Base-by-base conservation (phyloP, 2,329 filamentous ascomycete species). In the Penicillium sp. region DNA sequence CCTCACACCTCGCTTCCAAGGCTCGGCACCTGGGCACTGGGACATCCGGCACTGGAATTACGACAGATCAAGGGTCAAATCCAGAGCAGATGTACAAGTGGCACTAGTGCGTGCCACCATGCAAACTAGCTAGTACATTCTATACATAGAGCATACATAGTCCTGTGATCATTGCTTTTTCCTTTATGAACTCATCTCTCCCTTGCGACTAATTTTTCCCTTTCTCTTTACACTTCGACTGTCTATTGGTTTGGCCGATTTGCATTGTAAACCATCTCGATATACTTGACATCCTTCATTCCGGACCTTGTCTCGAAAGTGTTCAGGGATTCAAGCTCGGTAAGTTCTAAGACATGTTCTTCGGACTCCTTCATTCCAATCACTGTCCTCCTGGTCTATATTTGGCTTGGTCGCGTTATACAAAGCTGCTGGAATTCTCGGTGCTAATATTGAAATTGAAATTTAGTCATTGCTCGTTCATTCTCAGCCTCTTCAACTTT, bases 281-380 rank as follows among this genome's bases (percentile, higher is more conserved):
- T 36, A 36, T 14, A 36, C 34, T n/a, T 34, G 31, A 34, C 13
- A 36, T 36, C 34, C 34, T 10, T 45, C 45, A 50, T 50, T 54
- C 49, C 39, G 31, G 18, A 4, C 9, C 31, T 40, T 46, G 7
- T 54, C 42, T 46, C n/a, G 53, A 54, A 48, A 21, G 32, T 43
- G 27, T 31, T 32, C 36, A 57, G 40, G 39, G 31, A 31, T 54
- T 38, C 10, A 38, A 32, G 7, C 38, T 36, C 22, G 2, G 60
- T 62, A 53, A 32, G 59, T 59, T 48, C 48, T 21, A 46, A 50
- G 39, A 42, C 53, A 53, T 47, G 43, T 45, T 21, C 31, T 32
- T 38, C 11, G 22, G 34, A 29, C 11, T 41, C 60, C 57, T 61
- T 58, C 57, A 63, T 63, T 61, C 57, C 59, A 31, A 6, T 29